Percentiles rank a stretch among this genome's conserved stretches.
Evolutionary conservation across 805 yeast genomes (phyloP).

Genomic region (Sporopachydermia quercuum): DNA sequence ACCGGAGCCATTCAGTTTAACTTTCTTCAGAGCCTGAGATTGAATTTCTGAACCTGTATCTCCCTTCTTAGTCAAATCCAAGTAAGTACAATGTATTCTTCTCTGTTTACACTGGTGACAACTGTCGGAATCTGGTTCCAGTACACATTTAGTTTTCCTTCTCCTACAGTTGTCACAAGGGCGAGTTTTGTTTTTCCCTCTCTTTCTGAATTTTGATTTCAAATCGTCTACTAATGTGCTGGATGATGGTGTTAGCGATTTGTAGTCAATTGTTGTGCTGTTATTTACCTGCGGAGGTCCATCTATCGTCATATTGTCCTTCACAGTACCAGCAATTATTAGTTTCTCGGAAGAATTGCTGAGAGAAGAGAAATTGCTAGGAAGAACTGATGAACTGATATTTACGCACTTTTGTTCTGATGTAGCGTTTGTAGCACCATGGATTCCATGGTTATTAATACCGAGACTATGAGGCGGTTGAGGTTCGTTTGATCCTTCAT

Average conservation of each 20-base stretch:
- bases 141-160: slow-evolving; percentile 65
- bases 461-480: no score
- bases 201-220: slow-evolving; percentile 3
- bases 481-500: no score
- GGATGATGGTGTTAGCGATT: slow-evolving; percentile 11
- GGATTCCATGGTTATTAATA: no score
- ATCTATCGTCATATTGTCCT: no score
- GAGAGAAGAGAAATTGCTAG: no score
- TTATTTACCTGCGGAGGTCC: no score
- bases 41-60: slow-evolving; percentile 20
- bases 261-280: no score
- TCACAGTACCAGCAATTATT: no score
- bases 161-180: slow-evolving; percentile 83
- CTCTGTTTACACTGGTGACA: slow-evolving; percentile 71
- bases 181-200: slow-evolving; percentile 24
- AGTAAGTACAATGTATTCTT: slow-evolving; percentile 59
- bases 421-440: no score
- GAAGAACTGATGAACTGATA: no score
- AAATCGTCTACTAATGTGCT: slow-evolving; percentile 2
- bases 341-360: no score
- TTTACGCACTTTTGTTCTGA: no score
- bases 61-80: slow-evolving; percentile 33
- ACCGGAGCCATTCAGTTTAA: slow-evolving; percentile 19
- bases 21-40: slow-evolving; percentile 8
- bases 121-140: slow-evolving; percentile 42